Conservation (phyloP, 805 yeast genomes). For the Komagataella ulmi region DNA sequence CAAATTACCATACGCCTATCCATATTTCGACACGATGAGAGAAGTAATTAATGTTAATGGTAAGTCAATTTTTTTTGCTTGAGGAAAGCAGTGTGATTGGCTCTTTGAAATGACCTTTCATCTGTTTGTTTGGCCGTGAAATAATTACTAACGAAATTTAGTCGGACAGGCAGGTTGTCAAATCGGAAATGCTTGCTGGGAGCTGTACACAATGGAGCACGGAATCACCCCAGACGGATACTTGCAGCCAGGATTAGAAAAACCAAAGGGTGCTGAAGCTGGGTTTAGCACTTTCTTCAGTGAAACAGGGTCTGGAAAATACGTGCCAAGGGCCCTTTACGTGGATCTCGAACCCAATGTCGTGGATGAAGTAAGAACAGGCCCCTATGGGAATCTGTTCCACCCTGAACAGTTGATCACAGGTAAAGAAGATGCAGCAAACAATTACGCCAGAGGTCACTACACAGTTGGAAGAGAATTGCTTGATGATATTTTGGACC, state of each 20-base stretch:
- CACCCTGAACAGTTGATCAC: slow-evolving; percentile 88
- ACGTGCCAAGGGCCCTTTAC: slow-evolving; percentile 88
- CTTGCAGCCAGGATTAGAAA: slow-evolving; percentile 39
- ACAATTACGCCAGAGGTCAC: slow-evolving; percentile 91
- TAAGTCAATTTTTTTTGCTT: neutral
- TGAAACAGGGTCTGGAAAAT: slow-evolving; percentile 79
- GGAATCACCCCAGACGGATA: slow-evolving; percentile 88
- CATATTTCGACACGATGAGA: slow-evolving; percentile 26
- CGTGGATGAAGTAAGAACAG: slow-evolving; percentile 84
- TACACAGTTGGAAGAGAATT: slow-evolving; percentile 87
- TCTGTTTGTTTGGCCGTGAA: neutral
- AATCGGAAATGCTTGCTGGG: slow-evolving; percentile 95
- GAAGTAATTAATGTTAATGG: slow-evolving; percentile 46
- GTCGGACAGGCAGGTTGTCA: slow-evolving; percentile 83
- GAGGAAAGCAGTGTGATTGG: neutral
- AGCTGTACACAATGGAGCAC: slow-evolving; percentile 81
- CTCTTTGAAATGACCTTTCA: neutral
- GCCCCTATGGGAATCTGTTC: slow-evolving; percentile 71
- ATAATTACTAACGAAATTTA: neutral
- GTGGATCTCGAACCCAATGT: slow-evolving; percentile 91
- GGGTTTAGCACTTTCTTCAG: slow-evolving; percentile 85
- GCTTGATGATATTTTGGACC: slow-evolving; percentile 77
- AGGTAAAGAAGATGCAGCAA: slow-evolving; percentile 93
- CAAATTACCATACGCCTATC: neutral
- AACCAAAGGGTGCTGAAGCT: slow-evolving; percentile 80